Evolutionary conservation across 1,284 basidiomycete species (phyloP).

Genomic region (Wallemia hederae): DNA sequence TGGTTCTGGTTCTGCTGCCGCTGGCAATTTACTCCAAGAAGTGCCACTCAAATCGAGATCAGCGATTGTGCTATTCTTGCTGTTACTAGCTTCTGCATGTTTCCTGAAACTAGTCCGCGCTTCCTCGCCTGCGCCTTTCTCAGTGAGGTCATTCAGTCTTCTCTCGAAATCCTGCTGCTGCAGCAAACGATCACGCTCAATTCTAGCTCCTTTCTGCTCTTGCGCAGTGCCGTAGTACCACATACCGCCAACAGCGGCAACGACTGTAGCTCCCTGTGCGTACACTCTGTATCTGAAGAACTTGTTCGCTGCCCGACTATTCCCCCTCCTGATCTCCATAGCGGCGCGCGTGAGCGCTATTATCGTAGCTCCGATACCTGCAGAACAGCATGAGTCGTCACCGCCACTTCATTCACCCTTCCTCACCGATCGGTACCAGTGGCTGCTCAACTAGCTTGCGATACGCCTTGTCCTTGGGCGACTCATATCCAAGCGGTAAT

Average conservation of each 20-base stretch:
- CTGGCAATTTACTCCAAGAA: background rate
- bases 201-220: background rate
- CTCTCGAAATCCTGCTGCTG: background rate
- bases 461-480: constrained; percentile 10
- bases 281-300: constrained; percentile 14
- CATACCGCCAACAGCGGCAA: constrained; percentile 11
- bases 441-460: constrained; percentile 13
- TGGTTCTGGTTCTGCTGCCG: background rate
- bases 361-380: constrained; percentile 12
- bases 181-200: background rate
- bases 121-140: background rate
- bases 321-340: constrained; percentile 11
- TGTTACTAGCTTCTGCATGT: background rate
- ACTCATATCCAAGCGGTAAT: constrained; percentile 5
- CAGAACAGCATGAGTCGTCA: background rate
- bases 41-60: background rate
- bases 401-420: background rate
- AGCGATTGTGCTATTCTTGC: background rate
- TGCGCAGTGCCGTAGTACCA: constrained; percentile 9
- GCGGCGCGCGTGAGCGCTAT: constrained; percentile 12
- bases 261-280: constrained; percentile 13
- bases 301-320: constrained; percentile 12
- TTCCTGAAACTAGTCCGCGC: background rate
- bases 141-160: background rate
- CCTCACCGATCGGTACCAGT: constrained; percentile 12